Evolutionary conservation across 1,139 yeast species (phyloP).

Genomic region (Saccharomycopsis crataegensis): DNA sequence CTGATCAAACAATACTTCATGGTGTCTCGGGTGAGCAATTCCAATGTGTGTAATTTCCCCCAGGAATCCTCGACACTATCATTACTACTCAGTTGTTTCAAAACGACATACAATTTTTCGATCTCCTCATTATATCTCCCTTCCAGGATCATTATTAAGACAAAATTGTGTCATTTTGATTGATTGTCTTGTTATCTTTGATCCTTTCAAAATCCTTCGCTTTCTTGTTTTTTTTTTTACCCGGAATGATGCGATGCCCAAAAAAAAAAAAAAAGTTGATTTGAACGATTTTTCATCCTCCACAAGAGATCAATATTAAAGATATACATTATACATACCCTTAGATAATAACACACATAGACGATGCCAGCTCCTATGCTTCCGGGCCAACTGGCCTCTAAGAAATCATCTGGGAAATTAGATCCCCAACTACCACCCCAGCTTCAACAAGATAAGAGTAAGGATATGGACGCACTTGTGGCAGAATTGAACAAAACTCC

Average conservation of each 20-base stretch:
- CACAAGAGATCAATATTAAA: background rate
- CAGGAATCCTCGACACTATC: background rate
- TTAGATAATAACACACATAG: background rate
- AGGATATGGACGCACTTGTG: slow-evolving; percentile 70
- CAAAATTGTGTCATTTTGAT: no score
- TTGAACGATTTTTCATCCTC: background rate
- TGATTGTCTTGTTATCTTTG: no score
- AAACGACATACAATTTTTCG: background rate
- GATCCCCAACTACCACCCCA: slow-evolving; percentile 84
- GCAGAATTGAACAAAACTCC: slow-evolving; percentile 79
- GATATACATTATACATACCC: background rate
- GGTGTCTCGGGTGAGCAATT: background rate
- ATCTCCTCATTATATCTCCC: background rate
- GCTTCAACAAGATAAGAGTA: slow-evolving; percentile 44
- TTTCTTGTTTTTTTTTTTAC: background rate
- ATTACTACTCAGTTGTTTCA: background rate
- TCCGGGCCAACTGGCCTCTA: background rate
- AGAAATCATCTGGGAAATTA: background rate
- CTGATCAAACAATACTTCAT: background rate
- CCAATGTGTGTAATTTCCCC: no score
- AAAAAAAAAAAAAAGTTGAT: background rate
- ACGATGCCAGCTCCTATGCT: slow-evolving; percentile 18
- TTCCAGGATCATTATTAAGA: background rate
- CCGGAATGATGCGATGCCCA: background rate
- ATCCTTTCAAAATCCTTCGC: no score